A percentile compares a stretch with the other conserved stretches of the same genome.
Conservation (phyloP, 768 basidiomycete species). For the Leccinum subgranulosum region DNA sequence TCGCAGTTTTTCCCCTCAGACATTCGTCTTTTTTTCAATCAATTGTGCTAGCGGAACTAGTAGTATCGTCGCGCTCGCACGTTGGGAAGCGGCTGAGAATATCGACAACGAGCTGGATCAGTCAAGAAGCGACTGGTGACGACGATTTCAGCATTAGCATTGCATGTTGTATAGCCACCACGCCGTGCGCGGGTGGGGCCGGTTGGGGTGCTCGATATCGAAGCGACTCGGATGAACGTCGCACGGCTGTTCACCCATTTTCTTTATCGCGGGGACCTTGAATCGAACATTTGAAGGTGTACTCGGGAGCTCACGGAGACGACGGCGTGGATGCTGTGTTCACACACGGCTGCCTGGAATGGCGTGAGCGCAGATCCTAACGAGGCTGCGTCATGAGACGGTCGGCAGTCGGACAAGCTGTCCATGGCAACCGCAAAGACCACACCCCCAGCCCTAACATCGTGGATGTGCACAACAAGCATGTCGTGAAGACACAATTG, state of each 20-base stretch:
- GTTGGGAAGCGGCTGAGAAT: background rate
- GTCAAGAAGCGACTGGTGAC: background rate
- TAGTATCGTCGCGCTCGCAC: background rate
- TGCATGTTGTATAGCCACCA: background rate
- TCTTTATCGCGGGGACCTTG: background rate
- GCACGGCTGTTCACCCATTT: background rate
- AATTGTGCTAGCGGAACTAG: background rate
- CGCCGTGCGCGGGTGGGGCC: background rate
- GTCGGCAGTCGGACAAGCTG: background rate
- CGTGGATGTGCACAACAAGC: background rate
- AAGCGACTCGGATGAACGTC: background rate
- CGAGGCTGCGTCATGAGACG: background rate
- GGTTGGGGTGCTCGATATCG: background rate
- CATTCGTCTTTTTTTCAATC: background rate
- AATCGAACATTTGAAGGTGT: background rate
- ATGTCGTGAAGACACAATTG: background rate
- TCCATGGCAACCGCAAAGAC: background rate
- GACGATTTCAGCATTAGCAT: background rate
- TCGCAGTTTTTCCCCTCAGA: background rate
- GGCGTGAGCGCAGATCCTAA: background rate
- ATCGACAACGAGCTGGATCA: background rate
- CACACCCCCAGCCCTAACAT: background rate
- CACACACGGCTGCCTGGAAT: background rate
- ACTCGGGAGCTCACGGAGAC: background rate
- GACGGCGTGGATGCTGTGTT: background rate